A percentile compares a stretch with the other conserved stretches of the same genome.
These are phyloP conservation scores for Dryadomyces quercivorus DNA, from an alignment of 2,329 filamentous ascomycete genomes.

Conservation along the genomic window DNA sequence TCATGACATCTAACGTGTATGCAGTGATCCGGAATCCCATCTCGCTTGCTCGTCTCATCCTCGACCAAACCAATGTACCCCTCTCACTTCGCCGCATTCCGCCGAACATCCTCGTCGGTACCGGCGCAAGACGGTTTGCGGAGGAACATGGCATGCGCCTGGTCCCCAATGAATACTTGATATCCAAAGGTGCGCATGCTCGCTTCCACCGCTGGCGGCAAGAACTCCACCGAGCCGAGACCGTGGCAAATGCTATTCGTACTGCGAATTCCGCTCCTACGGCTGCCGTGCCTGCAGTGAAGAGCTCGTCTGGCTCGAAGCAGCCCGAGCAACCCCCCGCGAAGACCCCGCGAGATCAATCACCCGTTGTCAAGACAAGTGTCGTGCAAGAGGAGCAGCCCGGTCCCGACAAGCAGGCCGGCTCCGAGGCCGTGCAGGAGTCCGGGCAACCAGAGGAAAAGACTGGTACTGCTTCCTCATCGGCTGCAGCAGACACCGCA, in stretches of 20 bases:
- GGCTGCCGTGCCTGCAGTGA: neutral
- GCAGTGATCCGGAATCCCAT: constrained; percentile 88
- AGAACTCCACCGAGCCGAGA: constrained; percentile 44
- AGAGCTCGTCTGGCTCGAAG: neutral
- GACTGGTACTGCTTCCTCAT: neutral
- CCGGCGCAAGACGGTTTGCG: constrained; percentile 80
- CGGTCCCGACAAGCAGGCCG: too few species aligned
- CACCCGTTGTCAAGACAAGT: neutral
- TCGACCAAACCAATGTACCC: constrained; percentile 63
- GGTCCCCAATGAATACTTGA: constrained; percentile 60
- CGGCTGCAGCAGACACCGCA: neutral
- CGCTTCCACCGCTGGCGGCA: constrained; percentile 69
- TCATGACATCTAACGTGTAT: neutral
- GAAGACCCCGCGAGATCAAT: neutral
- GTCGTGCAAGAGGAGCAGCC: neutral
- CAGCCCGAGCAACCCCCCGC: neutral
- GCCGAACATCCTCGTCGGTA: constrained; percentile 78
- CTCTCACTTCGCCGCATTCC: constrained; percentile 82
- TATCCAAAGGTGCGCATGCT: constrained; percentile 69
- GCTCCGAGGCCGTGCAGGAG: neutral
- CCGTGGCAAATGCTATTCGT: constrained; percentile 7
- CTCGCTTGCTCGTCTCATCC: constrained; percentile 68
- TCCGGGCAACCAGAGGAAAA: neutral
- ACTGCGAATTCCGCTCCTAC: neutral
- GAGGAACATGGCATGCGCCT: constrained; percentile 62